phyloP scores from a whole-genome alignment of 2,329 filamentous ascomycete species.

The Calonectria hongkongensis region DNA sequence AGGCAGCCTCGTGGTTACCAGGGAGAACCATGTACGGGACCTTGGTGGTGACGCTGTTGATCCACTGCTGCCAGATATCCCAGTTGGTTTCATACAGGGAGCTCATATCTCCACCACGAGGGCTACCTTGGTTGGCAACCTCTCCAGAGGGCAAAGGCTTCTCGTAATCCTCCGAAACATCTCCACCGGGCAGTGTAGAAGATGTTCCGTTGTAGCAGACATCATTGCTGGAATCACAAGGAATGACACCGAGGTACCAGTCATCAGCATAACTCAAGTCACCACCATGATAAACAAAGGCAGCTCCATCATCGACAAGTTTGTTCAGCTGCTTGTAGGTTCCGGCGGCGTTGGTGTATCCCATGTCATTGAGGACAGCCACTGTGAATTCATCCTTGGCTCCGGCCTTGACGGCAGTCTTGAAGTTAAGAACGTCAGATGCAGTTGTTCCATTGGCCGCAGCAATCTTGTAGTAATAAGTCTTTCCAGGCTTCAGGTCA shows the following conservation, averaged over 20 bases:
- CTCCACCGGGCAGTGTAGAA: neutral
- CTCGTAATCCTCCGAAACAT: slow-evolving; percentile 61
- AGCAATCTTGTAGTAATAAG: slow-evolving; percentile 10
- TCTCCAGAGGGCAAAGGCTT: slow-evolving; percentile 67
- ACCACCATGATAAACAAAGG: slow-evolving; percentile 8
- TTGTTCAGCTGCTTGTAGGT: slow-evolving; percentile 15
- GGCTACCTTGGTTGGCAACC: slow-evolving; percentile 65
- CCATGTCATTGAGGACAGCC: slow-evolving; percentile 10
- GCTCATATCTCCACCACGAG: slow-evolving; percentile 68
- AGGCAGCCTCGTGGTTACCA: slow-evolving; percentile 70
- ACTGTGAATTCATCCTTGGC: slow-evolving; percentile 2
- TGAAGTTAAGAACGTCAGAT: slow-evolving; percentile 15
- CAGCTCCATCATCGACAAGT: slow-evolving; percentile 8
- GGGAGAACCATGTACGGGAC: slow-evolving; percentile 71
- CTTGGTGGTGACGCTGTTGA: slow-evolving; percentile 63
- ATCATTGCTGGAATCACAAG: slow-evolving; percentile 5
- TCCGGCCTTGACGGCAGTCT: slow-evolving; percentile 1
- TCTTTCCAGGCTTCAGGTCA: slow-evolving; percentile 17
- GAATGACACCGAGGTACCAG: slow-evolving; percentile 11
- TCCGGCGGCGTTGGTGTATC: slow-evolving; percentile 15
- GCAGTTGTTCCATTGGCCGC: slow-evolving; percentile 5
- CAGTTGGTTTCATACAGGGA: slow-evolving; percentile 70
- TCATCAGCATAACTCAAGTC: slow-evolving; percentile 15
- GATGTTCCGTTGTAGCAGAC: slow-evolving; percentile 12
- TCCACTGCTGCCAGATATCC: slow-evolving; percentile 72